phyloP scores from a whole-genome alignment of 2,329 filamentous ascomycete genomes.

The Capronia americana region DNA sequence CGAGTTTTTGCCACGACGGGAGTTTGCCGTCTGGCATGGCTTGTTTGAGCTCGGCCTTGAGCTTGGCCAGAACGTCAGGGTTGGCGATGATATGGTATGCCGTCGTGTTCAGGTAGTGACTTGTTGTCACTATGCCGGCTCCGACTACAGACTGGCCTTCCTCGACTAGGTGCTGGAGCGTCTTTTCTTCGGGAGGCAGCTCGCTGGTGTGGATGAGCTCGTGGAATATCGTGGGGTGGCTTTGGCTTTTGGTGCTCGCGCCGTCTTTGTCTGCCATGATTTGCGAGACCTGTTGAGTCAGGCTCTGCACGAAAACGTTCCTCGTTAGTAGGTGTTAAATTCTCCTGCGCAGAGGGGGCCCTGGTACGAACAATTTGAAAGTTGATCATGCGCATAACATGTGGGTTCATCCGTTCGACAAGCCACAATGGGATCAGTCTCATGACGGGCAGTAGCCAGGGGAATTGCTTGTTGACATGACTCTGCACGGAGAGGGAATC shows the following conservation, averaged over 20 bases:
- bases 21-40: conserved; percentile 24
- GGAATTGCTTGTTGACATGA: conserved; percentile 29
- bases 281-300: neutral
- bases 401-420: conserved; percentile 24
- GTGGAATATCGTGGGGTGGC: conserved; percentile 41
- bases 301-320: neutral
- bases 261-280: conserved; percentile 8
- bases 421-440: conserved; percentile 23
- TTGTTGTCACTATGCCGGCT: conserved; percentile 45
- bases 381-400: conserved; percentile 9
- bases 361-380: conserved; percentile 18
- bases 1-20: conserved; percentile 40
- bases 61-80: conserved; percentile 14
- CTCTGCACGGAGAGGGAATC: conserved; percentile 19
- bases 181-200: conserved; percentile 42
- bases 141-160: conserved; percentile 45
- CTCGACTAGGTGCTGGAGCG: conserved; percentile 41
- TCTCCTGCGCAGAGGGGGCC: conserved; percentile 1
- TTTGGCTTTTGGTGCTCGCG: conserved; percentile 4
- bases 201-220: conserved; percentile 36
- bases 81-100: conserved; percentile 33
- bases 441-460: conserved; percentile 27
- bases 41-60: conserved; percentile 29
- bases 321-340: neutral
- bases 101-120: conserved; percentile 24